phyloP scores from a whole-genome alignment of 2,329 filamentous ascomycete species.

The Berkeleyomyces basicola region DNA sequence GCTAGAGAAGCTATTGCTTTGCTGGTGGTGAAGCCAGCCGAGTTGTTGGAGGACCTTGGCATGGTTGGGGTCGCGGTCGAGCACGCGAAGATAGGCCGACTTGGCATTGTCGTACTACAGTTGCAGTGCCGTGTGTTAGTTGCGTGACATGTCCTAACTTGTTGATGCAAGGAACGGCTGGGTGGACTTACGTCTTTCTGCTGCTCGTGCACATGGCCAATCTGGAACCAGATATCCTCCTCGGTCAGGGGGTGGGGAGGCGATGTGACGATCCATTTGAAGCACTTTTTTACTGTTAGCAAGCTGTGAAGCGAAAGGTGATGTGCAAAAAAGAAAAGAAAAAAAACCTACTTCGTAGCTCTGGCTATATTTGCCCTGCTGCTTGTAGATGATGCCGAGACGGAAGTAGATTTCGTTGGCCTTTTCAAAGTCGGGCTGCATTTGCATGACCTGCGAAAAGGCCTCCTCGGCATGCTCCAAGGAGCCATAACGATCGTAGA shows the following conservation, averaged over 20 bases:
- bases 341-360: slow-evolving; percentile 61
- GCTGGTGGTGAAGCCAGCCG: slow-evolving; percentile 93
- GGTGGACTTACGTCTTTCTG: slow-evolving; percentile 74
- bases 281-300: slow-evolving; percentile 48
- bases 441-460: slow-evolving; percentile 96
- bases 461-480: slow-evolving; percentile 95
- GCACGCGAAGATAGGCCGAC: slow-evolving; percentile 75
- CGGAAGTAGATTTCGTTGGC: slow-evolving; percentile 98
- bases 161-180: neutral
- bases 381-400: slow-evolving; percentile 98
- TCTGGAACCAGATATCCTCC: slow-evolving; percentile 99
- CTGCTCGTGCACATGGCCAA: slow-evolving; percentile 95
- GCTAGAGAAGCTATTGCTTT: slow-evolving; percentile 76
- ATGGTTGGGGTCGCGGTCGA: slow-evolving; percentile 88
- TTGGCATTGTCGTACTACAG: slow-evolving; percentile 81
- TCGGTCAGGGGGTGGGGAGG: slow-evolving; percentile 85
- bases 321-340: no score
- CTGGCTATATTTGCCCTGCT: slow-evolving; percentile 82
- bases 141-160: neutral
- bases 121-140: slow-evolving; percentile 21
- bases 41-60: slow-evolving; percentile 97
- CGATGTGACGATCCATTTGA: slow-evolving; percentile 91
- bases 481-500: slow-evolving; percentile 92
- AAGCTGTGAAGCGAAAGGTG: neutral
- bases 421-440: slow-evolving; percentile 95